A percentile compares a stretch with the other conserved stretches of the same genome.
Evolutionary conservation across 1,284 basidiomycete genomes (phyloP).

Genomic region (Puccinia horiana): DNA sequence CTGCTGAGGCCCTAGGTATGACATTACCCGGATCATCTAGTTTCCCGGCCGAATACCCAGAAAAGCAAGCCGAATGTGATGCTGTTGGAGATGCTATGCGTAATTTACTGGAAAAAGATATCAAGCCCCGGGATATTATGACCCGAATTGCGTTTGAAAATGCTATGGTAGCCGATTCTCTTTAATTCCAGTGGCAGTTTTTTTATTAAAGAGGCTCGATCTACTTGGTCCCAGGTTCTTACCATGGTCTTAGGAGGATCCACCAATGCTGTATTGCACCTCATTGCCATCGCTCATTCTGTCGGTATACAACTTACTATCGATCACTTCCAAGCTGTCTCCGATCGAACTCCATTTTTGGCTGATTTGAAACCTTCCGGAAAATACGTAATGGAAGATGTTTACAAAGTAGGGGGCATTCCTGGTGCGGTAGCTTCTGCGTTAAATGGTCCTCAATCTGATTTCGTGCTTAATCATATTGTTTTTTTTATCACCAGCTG

Average conservation of each 20-base stretch:
- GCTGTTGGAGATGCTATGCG: conserved; percentile 79
- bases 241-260: conserved; percentile 93
- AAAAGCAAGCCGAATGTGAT: conserved; percentile 81
- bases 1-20: conserved; percentile 89
- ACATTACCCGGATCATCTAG: conserved; percentile 84
- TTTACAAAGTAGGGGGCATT: conserved; percentile 83
- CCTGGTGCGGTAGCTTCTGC: conserved; percentile 60
- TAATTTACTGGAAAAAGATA: conserved; percentile 76
- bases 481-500: conserved; percentile 61
- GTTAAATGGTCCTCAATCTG: not conserved
- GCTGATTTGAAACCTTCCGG: conserved; percentile 88
- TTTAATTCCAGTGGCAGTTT: conserved; percentile 59
- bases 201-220: conserved; percentile 52
- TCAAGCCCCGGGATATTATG: conserved; percentile 73
- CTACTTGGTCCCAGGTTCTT: conserved; percentile 58
- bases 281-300: conserved; percentile 85
- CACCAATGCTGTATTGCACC: conserved; percentile 87
- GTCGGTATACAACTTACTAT: conserved; percentile 78
- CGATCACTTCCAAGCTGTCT: conserved; percentile 83
- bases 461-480: not conserved
- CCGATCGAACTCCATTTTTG: conserved; percentile 80
- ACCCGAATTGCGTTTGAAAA: conserved; percentile 56
- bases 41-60: conserved; percentile 69
- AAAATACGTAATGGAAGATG: conserved; percentile 85
- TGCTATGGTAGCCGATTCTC: conserved; percentile 50